Base-by-base conservation (phyloP, 306 rosid species). In the Citrullus mucosospermus region DNA sequence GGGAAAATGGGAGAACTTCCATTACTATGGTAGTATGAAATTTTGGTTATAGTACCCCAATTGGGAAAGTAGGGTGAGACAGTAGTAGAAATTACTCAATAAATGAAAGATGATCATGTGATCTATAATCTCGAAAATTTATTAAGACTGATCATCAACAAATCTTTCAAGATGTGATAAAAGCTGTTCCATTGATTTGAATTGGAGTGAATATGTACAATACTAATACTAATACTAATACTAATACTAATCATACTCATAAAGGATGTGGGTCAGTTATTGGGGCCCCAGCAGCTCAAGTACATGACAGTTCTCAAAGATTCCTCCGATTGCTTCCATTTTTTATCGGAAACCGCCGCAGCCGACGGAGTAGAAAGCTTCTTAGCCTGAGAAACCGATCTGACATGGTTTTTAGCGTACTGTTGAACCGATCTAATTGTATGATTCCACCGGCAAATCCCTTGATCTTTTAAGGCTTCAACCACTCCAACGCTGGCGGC, bases 251-350 rank as follows among this genome's bases (percentile, higher is more conserved):
- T 46, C 28, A 25, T 25, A 32, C 36, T 32, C 2, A 32, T 25
- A 32, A 30, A 62, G 6, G 25, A 34, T 18, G 54, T 39, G 73
- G 74, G 9, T 72, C 15, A 72, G 16, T 72, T 50, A 51, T 81
- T 84, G 43, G 87, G 87, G 61, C 81, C 87, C 87, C 85, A 84
- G 54, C 87, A 84, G 77, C 81, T 84, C 58, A 84, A 69, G 46
- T 48, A 84, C 85, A 84, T 84, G 81, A 84, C 83, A 5, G 78
- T 81, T 50, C 87, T 84, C 36, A 84, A 41, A 6, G 85, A 84
- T 57, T 84, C 87, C 62, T 81, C 83, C 4, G 82, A 72, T n/a
- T 79, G 60, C 16, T 80, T 70, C 76, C 38, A 22, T 5, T 25
- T 25, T 13, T 25, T 22, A 12, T 22, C 56, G 81, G 75, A 78